These are phyloP conservation scores for Benincasa hispida DNA, from an alignment of 306 rosid species.

Conservation along the genomic window DNA sequence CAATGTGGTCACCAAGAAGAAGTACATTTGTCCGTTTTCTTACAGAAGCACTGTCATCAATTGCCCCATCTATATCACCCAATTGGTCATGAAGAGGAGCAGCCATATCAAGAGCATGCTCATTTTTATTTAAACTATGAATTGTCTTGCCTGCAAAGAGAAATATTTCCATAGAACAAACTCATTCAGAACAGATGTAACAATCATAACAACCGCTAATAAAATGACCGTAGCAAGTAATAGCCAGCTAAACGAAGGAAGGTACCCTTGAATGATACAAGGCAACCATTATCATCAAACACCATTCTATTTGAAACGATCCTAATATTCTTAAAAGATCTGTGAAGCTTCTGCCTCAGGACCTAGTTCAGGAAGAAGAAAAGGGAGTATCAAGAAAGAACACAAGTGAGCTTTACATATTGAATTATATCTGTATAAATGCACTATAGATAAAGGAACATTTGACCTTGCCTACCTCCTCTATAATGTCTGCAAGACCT, in stretches of 20 bases:
- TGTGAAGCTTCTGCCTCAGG: constrained; percentile 69
- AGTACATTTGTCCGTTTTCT: constrained; percentile 76
- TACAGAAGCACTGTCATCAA: constrained; percentile 38
- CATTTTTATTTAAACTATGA: constrained; percentile 86
- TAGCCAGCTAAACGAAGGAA: not conserved
- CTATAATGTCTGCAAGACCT: constrained; percentile 89
- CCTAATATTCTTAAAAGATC: constrained; percentile 65
- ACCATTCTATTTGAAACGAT: constrained; percentile 83
- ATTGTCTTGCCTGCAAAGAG: constrained; percentile 63
- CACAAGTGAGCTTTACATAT: not conserved
- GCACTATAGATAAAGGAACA: constrained; percentile 7
- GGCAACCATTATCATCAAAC: constrained; percentile 46
- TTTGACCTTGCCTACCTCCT: constrained; percentile 51
- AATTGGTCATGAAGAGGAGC: constrained; percentile 62
- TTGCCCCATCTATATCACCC: constrained; percentile 41
- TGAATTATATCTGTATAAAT: not conserved
- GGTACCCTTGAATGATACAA: constrained; percentile 73
- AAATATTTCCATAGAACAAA: not conserved
- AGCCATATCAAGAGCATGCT: constrained; percentile 93
- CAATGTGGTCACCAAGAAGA: constrained; percentile 86
- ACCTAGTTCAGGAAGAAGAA: constrained; percentile 37
- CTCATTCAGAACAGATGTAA: not conserved
- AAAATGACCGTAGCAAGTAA: not conserved
- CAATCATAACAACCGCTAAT: not conserved
- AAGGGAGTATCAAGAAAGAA: not conserved